A percentile compares a stretch with the other conserved stretches of the same genome.
These are phyloP conservation scores for Pseudogymnoascus sp. DNA, from an alignment of 2,329 filamentous ascomycete species.

Conservation along the genomic window DNA sequence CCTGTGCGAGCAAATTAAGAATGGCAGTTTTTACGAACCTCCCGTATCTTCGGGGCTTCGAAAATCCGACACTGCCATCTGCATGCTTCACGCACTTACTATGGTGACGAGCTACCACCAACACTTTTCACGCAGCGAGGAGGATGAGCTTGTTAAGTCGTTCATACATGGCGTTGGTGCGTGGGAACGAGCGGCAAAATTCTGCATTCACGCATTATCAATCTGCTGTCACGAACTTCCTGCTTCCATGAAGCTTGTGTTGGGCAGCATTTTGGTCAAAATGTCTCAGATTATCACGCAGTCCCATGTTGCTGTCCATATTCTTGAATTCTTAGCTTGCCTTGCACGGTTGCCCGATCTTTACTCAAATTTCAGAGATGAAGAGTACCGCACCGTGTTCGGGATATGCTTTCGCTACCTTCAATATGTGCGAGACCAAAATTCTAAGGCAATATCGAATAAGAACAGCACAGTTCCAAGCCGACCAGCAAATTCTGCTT, in stretches of 20 bases:
- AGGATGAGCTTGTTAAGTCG: constrained; percentile 80
- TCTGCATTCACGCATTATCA: constrained; percentile 88
- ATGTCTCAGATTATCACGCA: constrained; percentile 97
- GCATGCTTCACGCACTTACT: constrained; percentile 77
- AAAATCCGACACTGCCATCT: constrained; percentile 81
- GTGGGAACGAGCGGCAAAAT: constrained; percentile 80
- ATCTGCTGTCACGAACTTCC: constrained; percentile 95
- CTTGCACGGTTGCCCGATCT: constrained; percentile 77
- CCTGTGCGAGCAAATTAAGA: constrained; percentile 75
- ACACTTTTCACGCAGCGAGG: constrained; percentile 73
- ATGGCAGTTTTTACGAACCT: constrained; percentile 71
- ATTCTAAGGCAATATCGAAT: constrained; percentile 30
- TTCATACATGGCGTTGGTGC: constrained; percentile 80
- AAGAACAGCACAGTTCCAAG: constrained; percentile 32
- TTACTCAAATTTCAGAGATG: constrained; percentile 80
- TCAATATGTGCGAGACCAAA: constrained; percentile 70
- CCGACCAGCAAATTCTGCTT: constrained; percentile 19
- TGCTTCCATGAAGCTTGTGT: constrained; percentile 72
- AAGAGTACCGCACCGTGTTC: constrained; percentile 90
- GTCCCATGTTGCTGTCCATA: constrained; percentile 83
- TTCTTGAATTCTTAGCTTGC: constrained; percentile 88
- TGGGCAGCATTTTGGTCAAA: constrained; percentile 80
- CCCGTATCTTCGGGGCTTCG: constrained; percentile 71
- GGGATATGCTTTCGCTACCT: constrained; percentile 92
- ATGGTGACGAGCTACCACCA: constrained; percentile 87